These are phyloP conservation scores for Omphalea diandra DNA, from an alignment of 441 rosid genomes.

Conservation along the genomic window DNA sequence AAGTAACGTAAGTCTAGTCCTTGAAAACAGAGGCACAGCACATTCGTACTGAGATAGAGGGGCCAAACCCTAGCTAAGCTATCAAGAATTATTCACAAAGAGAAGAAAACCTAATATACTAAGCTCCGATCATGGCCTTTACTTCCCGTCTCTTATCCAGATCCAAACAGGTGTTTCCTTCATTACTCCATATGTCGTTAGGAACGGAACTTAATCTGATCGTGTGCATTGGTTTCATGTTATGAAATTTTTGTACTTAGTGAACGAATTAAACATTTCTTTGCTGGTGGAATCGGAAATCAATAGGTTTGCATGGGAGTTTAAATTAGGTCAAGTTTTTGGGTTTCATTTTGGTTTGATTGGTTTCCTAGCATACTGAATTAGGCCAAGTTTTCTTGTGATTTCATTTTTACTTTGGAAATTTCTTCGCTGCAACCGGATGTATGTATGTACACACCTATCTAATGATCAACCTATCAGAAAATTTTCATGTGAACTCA, in stretches of 20 bases:
- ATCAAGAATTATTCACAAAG: conserved; percentile 2
- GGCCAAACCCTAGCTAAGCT: conserved; percentile 25
- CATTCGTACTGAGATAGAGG: background rate
- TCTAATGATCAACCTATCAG: too few species aligned
- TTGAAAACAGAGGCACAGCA: background rate
- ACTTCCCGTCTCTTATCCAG: conserved; percentile 67
- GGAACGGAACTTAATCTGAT: conserved; percentile 4
- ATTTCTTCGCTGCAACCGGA: background rate
- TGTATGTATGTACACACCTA: too few species aligned
- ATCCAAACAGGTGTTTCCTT: conserved; percentile 68
- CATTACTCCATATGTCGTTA: background rate
- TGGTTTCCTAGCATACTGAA: background rate
- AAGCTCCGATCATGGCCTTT: conserved; percentile 52
- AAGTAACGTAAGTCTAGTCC: background rate
- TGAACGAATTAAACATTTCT: too few species aligned
- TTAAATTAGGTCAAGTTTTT: background rate
- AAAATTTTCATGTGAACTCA: too few species aligned
- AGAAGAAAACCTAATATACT: background rate
- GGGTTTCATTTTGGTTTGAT: background rate
- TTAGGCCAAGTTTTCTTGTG: background rate
- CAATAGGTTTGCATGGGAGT: background rate
- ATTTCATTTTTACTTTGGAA: background rate
- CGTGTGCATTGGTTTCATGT: background rate
- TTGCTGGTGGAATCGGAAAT: background rate
- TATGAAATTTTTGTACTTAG: too few species aligned